Evolutionary conservation across 2,329 filamentous ascomycete species (phyloP).

Genomic region (Paecilomyces formosus): DNA sequence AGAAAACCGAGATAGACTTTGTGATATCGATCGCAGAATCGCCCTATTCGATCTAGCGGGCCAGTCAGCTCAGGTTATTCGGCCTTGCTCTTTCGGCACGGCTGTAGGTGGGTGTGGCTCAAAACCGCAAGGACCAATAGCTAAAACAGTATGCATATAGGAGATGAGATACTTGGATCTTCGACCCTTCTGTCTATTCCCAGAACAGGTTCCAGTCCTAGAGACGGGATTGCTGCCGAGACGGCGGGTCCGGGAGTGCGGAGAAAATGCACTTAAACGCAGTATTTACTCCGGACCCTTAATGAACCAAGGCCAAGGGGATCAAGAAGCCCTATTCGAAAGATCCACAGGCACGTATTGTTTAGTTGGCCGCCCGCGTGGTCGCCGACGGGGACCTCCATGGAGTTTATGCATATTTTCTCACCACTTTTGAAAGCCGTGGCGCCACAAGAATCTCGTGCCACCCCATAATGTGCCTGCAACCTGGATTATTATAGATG

Average conservation of each 20-base stretch:
- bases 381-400: not conserved
- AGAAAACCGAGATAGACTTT: not conserved
- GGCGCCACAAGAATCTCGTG: not conserved
- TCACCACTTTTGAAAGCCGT: constrained; percentile 1
- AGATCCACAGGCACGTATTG: not conserved
- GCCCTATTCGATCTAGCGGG: not conserved
- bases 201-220: not conserved
- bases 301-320: not conserved
- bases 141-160: too few relatives aligned
- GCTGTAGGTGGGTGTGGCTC: not conserved
- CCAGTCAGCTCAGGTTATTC: not conserved
- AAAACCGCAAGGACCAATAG: not conserved
- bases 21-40: not conserved
- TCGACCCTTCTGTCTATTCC: not conserved
- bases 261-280: not conserved
- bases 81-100: not conserved
- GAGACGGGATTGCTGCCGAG: not conserved
- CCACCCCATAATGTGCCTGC: not conserved
- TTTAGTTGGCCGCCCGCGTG: not conserved
- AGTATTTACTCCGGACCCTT: not conserved
- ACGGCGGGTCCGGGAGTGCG: not conserved
- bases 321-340: not conserved
- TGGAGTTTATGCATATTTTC: constrained; percentile 2
- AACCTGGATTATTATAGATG: not conserved
- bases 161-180: not conserved